Percentiles rank a stretch among this genome's conserved stretches.
Evolutionary conservation across 495 filamentous ascomycete species (phyloP).

Genomic region (Annulohypoxylon maeteangense): DNA sequence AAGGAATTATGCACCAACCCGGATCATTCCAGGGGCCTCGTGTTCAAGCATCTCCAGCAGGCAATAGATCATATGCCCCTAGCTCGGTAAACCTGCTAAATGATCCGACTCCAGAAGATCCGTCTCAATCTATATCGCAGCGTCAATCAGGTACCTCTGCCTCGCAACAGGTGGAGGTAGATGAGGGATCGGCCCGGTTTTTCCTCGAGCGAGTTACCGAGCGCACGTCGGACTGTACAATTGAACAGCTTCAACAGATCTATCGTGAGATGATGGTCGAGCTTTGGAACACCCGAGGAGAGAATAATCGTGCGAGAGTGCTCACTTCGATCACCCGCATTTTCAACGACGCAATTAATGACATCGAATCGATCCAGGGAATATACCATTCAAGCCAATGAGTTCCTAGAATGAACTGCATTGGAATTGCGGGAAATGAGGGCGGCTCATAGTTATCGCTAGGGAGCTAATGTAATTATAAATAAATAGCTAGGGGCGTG

Average conservation of each 20-base stretch:
- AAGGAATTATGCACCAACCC: conserved; percentile 52
- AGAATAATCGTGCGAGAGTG: conserved; percentile 84
- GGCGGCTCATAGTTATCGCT: background rate
- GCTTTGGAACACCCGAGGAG: conserved; percentile 79
- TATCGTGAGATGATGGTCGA: conserved; percentile 90
- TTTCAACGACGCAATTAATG: conserved; percentile 83
- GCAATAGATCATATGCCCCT: conserved; percentile 45
- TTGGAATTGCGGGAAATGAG: background rate
- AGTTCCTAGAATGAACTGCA: background rate
- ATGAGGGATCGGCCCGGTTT: conserved; percentile 62
- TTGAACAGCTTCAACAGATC: conserved; percentile 95
- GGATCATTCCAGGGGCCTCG: conserved; percentile 49
- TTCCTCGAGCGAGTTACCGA: conserved; percentile 69
- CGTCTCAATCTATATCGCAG: conserved; percentile 40
- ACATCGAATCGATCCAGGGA: conserved; percentile 78
- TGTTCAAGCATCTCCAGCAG: conserved; percentile 34
- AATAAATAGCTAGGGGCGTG: conserved; percentile 2
- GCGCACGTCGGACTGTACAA: conserved; percentile 78
- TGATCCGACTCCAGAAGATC: conserved; percentile 40
- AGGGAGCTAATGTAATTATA: conserved; percentile 32
- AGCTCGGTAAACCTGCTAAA: conserved; percentile 53
- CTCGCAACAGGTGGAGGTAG: conserved; percentile 64
- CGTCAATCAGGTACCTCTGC: conserved; percentile 47
- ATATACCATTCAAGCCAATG: conserved; percentile 45
- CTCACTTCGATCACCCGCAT: conserved; percentile 66